A percentile compares a stretch with the other conserved stretches of the same genome.
Conservation (phyloP, 2,329 filamentous ascomycete species). For the Aspergillus eucalypticola region DNA sequence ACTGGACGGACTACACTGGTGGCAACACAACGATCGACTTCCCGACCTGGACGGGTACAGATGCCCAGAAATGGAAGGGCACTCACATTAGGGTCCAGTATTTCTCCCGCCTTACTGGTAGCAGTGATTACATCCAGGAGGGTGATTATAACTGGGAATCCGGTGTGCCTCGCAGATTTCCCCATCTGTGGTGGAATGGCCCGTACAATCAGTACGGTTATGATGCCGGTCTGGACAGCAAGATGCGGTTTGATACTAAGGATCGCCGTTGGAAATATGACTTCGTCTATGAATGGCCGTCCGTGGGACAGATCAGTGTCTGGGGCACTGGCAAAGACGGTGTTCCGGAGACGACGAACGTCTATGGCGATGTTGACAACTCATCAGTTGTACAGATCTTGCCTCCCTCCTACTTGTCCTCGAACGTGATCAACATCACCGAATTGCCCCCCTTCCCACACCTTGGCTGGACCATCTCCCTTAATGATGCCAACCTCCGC, state of each 20-base stretch:
- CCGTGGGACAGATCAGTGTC: constrained; percentile 61
- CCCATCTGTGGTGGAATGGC: constrained; percentile 63
- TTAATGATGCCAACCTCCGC: constrained; percentile 57
- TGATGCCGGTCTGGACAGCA: constrained; percentile 58
- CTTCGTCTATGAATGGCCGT: constrained; percentile 66
- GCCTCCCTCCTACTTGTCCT: constrained; percentile 58
- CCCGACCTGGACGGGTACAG: constrained; percentile 59
- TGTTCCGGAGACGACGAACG: constrained; percentile 58
- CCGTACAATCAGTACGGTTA: constrained; percentile 64
- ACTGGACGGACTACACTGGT: constrained; percentile 57
- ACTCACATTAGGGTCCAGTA: constrained; percentile 64
- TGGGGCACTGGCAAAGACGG: constrained; percentile 67
- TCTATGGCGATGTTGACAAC: constrained; percentile 63
- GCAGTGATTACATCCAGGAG: constrained; percentile 61
- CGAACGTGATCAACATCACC: constrained; percentile 61
- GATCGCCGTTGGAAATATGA: constrained; percentile 59
- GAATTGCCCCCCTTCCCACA: constrained; percentile 54
- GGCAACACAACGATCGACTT: constrained; percentile 50
- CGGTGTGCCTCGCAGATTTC: constrained; percentile 52
- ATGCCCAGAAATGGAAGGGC: constrained; percentile 59
- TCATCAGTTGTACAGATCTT: constrained; percentile 62
- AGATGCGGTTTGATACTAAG: constrained; percentile 47
- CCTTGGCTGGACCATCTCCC: constrained; percentile 55
- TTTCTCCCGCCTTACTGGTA: constrained; percentile 59
- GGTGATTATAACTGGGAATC: constrained; percentile 51